phyloP scores from a whole-genome alignment of 208 protist genomes.

The Trichomonas gallinae region DNA sequence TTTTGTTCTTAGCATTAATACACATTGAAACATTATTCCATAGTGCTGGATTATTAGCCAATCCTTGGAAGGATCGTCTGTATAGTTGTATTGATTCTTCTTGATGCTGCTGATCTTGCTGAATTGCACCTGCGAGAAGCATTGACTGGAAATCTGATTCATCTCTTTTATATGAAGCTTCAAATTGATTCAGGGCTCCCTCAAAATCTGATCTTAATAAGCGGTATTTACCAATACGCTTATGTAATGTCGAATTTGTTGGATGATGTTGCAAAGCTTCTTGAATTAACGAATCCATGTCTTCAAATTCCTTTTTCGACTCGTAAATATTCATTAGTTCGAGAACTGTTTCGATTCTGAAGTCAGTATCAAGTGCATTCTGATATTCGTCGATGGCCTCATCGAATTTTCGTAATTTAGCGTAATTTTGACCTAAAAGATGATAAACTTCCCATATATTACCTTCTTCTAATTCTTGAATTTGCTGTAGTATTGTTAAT shows the following conservation, averaged over 20 bases:
- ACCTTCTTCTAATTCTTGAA: background rate
- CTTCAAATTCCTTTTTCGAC: background rate
- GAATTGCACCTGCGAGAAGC: background rate
- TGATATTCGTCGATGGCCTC: background rate
- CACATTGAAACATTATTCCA: background rate
- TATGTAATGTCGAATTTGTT: background rate
- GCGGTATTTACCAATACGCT: background rate
- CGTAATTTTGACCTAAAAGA: background rate
- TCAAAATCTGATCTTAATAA: background rate
- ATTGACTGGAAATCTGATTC: background rate
- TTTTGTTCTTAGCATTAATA: background rate
- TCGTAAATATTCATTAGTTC: conserved; percentile 5
- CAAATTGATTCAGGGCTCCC: background rate
- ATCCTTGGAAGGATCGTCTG: background rate
- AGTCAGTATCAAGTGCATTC: conserved; percentile 1
- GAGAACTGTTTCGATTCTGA: background rate
- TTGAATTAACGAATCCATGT: background rate
- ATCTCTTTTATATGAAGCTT: background rate
- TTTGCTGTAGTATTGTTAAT: background rate
- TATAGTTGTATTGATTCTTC: background rate
- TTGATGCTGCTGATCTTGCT: background rate
- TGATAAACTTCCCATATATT: conserved; percentile 21
- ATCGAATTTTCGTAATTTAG: background rate
- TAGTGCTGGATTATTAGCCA: background rate
- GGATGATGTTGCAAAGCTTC: background rate